Base-by-base conservation (phyloP, 306 rosid genomes). In the Phaseolus lunatus region DNA sequence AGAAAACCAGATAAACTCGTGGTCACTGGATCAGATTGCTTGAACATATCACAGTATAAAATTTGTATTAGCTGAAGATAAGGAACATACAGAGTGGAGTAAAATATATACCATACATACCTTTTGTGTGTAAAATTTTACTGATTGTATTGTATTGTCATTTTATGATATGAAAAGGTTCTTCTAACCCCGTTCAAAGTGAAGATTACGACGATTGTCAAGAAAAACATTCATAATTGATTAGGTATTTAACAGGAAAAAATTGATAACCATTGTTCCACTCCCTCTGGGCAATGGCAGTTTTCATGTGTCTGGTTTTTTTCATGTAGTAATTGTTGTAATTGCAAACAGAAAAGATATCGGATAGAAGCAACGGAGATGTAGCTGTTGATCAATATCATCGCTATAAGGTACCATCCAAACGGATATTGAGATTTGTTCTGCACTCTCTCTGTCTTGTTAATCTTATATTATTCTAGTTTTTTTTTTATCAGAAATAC, bases 311-410 rank as follows among this genome's bases (percentile, higher is more conserved):
- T 19, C 24, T 33, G 44, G 18, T 44, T 68, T 67, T 31, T 12
- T 54, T 23, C 14, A 47, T 67, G 43, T 39, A 9, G 33, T 62
- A 62, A 53, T 63, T 53, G 56, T 20, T 70, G 57, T 24, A 54
- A 63, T 47, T 75, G 64, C 53, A 24, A 19, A 61, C 79, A 91
- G 94, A 85, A 2, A 81, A 6, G 6, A 86, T 89, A 33, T 0
- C 0, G 3, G 88, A 89, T 39, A 29, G 85, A 54, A 81, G 85
- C 48, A 88, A 80, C 24, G 92, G 86, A 67, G 89, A 84, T 65
- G 79, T 86, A 15, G 88, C 90, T 5, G 66, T 84, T 35, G 92
- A 88, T 78, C 72, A 76, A 65, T 88, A 88, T 24, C 90, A 86
- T 77, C 92, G 78, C 18, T 86, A 89, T 37, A 76, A 84, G 89